Evolutionary conservation across 768 basidiomycete species (phyloP).

Genomic region (Mycena haematopus): DNA sequence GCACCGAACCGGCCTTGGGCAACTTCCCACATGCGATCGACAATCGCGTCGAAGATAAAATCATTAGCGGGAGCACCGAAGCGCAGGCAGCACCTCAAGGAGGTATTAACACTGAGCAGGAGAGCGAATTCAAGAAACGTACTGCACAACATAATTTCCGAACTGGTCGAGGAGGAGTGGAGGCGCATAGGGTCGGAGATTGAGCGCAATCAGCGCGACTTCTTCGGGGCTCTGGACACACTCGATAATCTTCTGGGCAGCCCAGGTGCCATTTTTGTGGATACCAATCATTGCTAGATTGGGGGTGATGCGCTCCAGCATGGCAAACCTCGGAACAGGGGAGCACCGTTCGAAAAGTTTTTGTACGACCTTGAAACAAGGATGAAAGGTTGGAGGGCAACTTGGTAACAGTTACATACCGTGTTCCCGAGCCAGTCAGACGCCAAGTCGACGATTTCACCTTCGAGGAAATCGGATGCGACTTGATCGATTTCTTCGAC

Average conservation of each 20-base stretch:
- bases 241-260: conserved; percentile 98
- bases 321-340: conserved; percentile 74
- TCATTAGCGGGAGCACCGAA: conserved; percentile 91
- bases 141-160: conserved; percentile 94
- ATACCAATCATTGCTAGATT: conserved; percentile 97
- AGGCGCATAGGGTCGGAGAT: conserved; percentile 89
- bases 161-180: conserved; percentile 94
- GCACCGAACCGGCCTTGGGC: conserved; percentile 98
- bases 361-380: conserved; percentile 77
- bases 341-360: conserved; percentile 95
- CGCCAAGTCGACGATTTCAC: conserved; percentile 93
- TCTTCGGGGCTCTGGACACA: conserved; percentile 91
- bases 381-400: conserved; percentile 10
- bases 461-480: conserved; percentile 88
- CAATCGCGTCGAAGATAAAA: conserved; percentile 97
- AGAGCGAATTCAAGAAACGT: conserved; percentile 3
- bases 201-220: conserved; percentile 81
- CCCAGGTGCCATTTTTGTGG: conserved; percentile 99
- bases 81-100: conserved; percentile 79
- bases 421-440: conserved; percentile 99
- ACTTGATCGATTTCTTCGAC: conserved; percentile 90
- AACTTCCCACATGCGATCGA: conserved; percentile 98
- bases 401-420: conserved; percentile 44
- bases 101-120: conserved; percentile 4
- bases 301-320: conserved; percentile 93